Base-by-base conservation (phyloP, 2,329 filamentous ascomycete species). In the Exophiala spinifera region DNA sequence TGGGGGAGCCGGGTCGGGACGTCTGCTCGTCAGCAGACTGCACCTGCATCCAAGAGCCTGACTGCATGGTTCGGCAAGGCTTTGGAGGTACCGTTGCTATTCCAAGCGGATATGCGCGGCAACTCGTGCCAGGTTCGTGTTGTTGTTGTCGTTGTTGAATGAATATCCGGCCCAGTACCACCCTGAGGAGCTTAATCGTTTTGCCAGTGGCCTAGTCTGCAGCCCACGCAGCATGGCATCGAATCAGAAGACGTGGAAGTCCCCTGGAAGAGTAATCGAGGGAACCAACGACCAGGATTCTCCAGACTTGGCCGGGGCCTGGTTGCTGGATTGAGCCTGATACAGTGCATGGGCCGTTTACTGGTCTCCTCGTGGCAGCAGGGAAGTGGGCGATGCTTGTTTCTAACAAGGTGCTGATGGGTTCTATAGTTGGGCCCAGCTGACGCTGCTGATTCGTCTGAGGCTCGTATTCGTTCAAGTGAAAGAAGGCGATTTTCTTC, bases 401-500 rank as follows among this genome's bases (percentile, higher is more conserved):
- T 19, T 49, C 37, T 20, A 51, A 51, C 37, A 57, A 44, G 34
- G 43, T 51, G 55, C 47, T 57, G 28, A 54, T 40, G 43, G n/a
- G 31, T 50, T 33, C 40, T 53, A 54, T 54, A 49, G 43, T 50
- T 46, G 51, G 51, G 43, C 19, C 34, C 43, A 10, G 34, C 19
- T 15, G 25, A 28, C 10, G 10, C 25, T 25, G 42, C 7, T 23
- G 19, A 25, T 37, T 15, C 15, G 28, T 20, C 8, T 20, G 20
- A 23, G 33, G 4, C 15, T 36, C 55, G 56, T 58, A 49, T 49
- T 58, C 51, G 55, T 54, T 54, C 55, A 50, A n/a, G 28, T 37
- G 11, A 45, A 23, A 28, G 33, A 11, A 51, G 31, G 39, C 13
- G 49, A 36, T 44, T 44, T 42, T 37, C 31, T 28, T 23, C 37